Base-by-base conservation (phyloP, 371 early-diverging fungal species). In the Mortierella sp. region DNA sequence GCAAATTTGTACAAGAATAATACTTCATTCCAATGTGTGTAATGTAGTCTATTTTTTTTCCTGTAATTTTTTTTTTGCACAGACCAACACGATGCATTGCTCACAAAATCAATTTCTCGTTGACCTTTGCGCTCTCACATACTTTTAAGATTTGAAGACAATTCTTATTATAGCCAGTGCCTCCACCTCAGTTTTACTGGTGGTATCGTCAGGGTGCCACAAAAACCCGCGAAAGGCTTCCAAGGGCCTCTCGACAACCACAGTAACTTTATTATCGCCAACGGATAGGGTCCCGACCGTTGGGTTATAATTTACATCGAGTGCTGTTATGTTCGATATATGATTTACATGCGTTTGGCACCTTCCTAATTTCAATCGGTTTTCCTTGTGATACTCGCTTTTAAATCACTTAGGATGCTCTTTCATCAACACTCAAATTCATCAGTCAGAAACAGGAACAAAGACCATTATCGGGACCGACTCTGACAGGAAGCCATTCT, bases 381-480 rank as follows among this genome's bases (percentile, higher is more conserved):
- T 7, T 7, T 19, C 21, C 11, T 41, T 21, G 10, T 45, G 9
- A 10, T 62, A 13, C 8, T 24, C 45, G 1, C 6, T 19, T 60
- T 15, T 15, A 13, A 21, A 45, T 24, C 10, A 28, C 28, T 9
- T 38, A 77, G 81, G 81, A 7, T 75, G 81, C 57, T 66, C 81
- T 2, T 81, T 75, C 50, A 72, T 69, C 19, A 60, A 63, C 5
- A 81, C 75, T 7, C 81, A 75, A 45, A 76, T 81, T 16, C 76
- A 81, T 65, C 60, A 69, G 65, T 40, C 69, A 2, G 16, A 19
- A 16, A 43, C 0, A 1, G 75, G 70, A 13, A 71, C 75, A 0
- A 55, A 47, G 16, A 74, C 75, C 61, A 81, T 72, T 0, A 81
- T 81, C 38, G 81, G 76, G 21, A 81, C 59, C 53, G 81, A 75